These are phyloP conservation scores for Nicotiana knightiana DNA, from an alignment of 257 asterid species.

Conservation along the genomic window DNA sequence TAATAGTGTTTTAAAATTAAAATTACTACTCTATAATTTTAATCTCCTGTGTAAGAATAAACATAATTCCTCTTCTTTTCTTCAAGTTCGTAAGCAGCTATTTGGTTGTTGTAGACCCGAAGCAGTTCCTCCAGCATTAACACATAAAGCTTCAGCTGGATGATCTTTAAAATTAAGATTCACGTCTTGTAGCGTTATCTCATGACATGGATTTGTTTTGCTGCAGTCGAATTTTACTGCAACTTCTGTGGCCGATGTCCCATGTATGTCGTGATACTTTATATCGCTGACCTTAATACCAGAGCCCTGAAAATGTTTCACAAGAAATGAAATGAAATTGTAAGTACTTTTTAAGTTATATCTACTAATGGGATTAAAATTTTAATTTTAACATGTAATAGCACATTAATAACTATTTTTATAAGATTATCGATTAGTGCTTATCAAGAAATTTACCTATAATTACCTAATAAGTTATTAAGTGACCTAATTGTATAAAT, in stretches of 20 bases:
- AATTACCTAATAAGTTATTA: too few relatives aligned
- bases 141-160: slow-evolving; percentile 33
- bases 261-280: slow-evolving; percentile 38
- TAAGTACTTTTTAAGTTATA: background rate
- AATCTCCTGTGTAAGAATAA: background rate
- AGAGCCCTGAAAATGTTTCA: slow-evolving; percentile 28
- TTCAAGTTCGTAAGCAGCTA: slow-evolving; percentile 32
- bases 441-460: too few relatives aligned
- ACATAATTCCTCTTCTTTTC: background rate
- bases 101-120: slow-evolving; percentile 35
- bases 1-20: background rate
- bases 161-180: slow-evolving; percentile 26
- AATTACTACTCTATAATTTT: background rate
- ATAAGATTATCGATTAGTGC: too few relatives aligned
- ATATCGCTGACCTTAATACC: slow-evolving; percentile 53
- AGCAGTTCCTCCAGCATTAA: slow-evolving; percentile 41
- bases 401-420: too few relatives aligned
- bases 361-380: too few relatives aligned
- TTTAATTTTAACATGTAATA: background rate
- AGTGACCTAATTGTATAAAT: too few relatives aligned
- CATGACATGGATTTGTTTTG: slow-evolving; percentile 41
- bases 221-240: slow-evolving; percentile 67
- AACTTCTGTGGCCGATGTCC: slow-evolving; percentile 57
- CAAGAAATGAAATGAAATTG: background rate
- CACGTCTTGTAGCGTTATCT: slow-evolving; percentile 34